These are phyloP conservation scores for Cotoneaster glaucophyllus DNA, from an alignment of 306 rosid species.

Conservation along the genomic window DNA sequence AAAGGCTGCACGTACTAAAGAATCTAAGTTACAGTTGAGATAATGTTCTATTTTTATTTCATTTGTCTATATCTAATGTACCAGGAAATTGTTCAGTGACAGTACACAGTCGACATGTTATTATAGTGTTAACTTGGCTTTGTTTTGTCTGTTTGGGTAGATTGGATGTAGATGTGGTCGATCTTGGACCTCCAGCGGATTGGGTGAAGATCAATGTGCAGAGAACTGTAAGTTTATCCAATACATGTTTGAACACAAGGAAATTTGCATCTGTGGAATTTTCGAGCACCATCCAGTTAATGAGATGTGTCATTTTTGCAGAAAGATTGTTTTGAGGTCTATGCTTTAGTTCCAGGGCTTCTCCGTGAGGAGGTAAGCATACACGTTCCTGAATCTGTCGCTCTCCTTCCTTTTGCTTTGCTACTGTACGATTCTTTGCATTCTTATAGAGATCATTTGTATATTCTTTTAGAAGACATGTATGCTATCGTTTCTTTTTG, in stretches of 20 bases:
- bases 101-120: slow-evolving; percentile 2
- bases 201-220: slow-evolving; percentile 98
- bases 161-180: slow-evolving; percentile 72
- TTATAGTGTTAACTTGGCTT: slow-evolving; percentile 21
- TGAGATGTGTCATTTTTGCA: slow-evolving; percentile 33
- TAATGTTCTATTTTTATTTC: slow-evolving; percentile 8
- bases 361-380: slow-evolving; percentile 88
- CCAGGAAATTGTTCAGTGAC: slow-evolving; percentile 4
- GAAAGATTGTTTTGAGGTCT: slow-evolving; percentile 96
- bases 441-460: not conserved
- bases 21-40: slow-evolving; percentile 84
- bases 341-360: slow-evolving; percentile 98
- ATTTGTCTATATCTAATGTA: not conserved
- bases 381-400: not conserved
- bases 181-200: slow-evolving; percentile 92
- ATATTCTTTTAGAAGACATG: not conserved
- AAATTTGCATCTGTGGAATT: not conserved
- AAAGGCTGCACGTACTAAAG: slow-evolving; percentile 71
- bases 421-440: not conserved
- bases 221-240: slow-evolving; percentile 64
- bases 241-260: slow-evolving; percentile 7
- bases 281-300: not conserved
- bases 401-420: not conserved
- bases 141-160: slow-evolving; percentile 36
- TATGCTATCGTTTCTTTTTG: not conserved